Conservation (phyloP, 2,329 filamentous ascomycete genomes). For the Fusarium anthophilum region DNA sequence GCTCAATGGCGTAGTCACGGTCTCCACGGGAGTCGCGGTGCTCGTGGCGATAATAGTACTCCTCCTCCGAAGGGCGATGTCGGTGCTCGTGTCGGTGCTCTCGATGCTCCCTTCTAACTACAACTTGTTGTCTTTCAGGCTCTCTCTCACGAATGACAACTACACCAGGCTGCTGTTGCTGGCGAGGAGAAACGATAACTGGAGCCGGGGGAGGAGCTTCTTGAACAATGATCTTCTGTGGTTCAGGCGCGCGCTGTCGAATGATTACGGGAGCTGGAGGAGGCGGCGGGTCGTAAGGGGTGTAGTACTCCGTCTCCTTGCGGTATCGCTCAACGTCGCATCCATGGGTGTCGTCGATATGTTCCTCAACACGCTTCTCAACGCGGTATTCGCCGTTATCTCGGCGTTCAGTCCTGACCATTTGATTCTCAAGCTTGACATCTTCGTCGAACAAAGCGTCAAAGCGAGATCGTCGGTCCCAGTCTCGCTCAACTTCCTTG, state of each 20-base stretch:
- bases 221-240: slow-evolving; percentile 69
- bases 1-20: slow-evolving; percentile 46
- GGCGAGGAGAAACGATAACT: slow-evolving; percentile 56
- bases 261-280: slow-evolving; percentile 62
- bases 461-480: slow-evolving; percentile 54
- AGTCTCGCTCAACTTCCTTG: slow-evolving; percentile 53
- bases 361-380: slow-evolving; percentile 63
- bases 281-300: slow-evolving; percentile 59
- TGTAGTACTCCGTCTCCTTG: slow-evolving; percentile 71
- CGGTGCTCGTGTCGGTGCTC: slow-evolving; percentile 15
- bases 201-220: slow-evolving; percentile 64
- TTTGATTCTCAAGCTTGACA: slow-evolving; percentile 62
- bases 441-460: slow-evolving; percentile 60
- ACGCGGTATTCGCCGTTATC: slow-evolving; percentile 55
- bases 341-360: slow-evolving; percentile 55
- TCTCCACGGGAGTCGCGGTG: slow-evolving; percentile 53
- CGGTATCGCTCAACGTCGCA: slow-evolving; percentile 67
- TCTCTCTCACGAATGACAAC: slow-evolving; percentile 57
- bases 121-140: slow-evolving; percentile 49
- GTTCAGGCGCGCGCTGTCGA: slow-evolving; percentile 63
- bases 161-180: slow-evolving; percentile 57
- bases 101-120: slow-evolving; percentile 46
- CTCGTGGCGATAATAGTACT: slow-evolving; percentile 63
- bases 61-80: slow-evolving; percentile 51
- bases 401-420: slow-evolving; percentile 54